Conservation (phyloP, 1,284 basidiomycete species). For the Heterobasidion parviporum region DNA sequence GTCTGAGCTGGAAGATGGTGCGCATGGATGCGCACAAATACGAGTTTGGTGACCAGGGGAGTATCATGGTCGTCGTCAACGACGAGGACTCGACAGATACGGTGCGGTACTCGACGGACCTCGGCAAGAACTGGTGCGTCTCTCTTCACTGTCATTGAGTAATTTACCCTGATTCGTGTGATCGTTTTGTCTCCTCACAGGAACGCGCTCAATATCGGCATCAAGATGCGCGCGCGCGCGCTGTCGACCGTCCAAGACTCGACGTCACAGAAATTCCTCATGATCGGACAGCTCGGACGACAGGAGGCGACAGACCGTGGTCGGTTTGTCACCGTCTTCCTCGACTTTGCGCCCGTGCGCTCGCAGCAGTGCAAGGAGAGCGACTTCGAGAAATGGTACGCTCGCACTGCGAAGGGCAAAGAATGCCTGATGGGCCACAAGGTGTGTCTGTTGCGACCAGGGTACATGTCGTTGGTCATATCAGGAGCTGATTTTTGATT, state of each 20-base stretch:
- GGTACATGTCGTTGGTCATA: not conserved
- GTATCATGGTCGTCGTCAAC: conserved; percentile 77
- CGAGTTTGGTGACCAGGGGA: conserved; percentile 90
- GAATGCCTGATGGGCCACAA: conserved; percentile 96
- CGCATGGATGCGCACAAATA: conserved; percentile 81
- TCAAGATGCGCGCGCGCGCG: conserved; percentile 67
- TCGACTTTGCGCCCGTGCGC: conserved; percentile 78
- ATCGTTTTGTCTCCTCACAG: conserved; percentile 27
- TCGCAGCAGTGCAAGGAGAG: conserved; percentile 60
- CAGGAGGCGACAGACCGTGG: conserved; percentile 52
- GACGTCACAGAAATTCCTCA: conserved; percentile 87
- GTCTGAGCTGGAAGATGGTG: conserved; percentile 80
- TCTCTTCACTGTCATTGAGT: not conserved
- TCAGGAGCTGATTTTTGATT: not conserved
- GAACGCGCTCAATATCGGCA: conserved; percentile 63
- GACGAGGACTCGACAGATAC: conserved; percentile 79
- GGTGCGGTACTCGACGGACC: conserved; percentile 79
- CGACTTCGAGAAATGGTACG: conserved; percentile 91
- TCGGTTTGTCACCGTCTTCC: conserved; percentile 66
- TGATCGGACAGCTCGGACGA: conserved; percentile 72
- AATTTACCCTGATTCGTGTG: not conserved
- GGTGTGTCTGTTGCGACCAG: conserved; percentile 30
- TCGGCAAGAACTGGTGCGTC: conserved; percentile 77
- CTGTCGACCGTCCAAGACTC: conserved; percentile 86
- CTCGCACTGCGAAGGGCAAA: conserved; percentile 49